Conservation (phyloP, 2,329 filamentous ascomycete genomes). For the Aspergillus ochraceus region DNA sequence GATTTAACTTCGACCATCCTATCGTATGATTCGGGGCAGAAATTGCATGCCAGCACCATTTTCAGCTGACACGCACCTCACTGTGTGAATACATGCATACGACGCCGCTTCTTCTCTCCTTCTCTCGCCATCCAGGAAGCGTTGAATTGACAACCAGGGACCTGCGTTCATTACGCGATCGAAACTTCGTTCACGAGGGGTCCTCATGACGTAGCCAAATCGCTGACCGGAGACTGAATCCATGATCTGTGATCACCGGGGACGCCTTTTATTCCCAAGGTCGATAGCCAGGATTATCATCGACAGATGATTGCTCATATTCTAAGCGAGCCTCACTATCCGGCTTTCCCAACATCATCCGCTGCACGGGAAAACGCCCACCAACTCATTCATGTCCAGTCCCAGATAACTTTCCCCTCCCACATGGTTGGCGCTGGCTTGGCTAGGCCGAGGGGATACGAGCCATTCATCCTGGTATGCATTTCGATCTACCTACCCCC, state of each 20-base stretch:
- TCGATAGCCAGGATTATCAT: not conserved
- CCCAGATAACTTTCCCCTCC: not conserved
- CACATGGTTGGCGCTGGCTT: not conserved
- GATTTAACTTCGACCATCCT: not conserved
- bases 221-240: not conserved
- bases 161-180: not conserved
- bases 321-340: not conserved
- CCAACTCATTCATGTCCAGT: not conserved
- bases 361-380: not conserved
- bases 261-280: not conserved
- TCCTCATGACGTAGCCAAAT: not conserved
- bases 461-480: not conserved
- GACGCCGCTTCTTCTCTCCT: not conserved
- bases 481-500: not conserved
- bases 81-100: not conserved
- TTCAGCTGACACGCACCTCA: not conserved
- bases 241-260: not conserved
- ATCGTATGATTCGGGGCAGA: not conserved
- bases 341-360: not conserved
- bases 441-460: not conserved
- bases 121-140: not conserved
- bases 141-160: not conserved
- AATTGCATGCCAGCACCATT: not conserved
- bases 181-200: not conserved
- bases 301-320: not conserved